Conservation (phyloP, 306 rosid genomes). For the Ziziphus jujuba region DNA sequence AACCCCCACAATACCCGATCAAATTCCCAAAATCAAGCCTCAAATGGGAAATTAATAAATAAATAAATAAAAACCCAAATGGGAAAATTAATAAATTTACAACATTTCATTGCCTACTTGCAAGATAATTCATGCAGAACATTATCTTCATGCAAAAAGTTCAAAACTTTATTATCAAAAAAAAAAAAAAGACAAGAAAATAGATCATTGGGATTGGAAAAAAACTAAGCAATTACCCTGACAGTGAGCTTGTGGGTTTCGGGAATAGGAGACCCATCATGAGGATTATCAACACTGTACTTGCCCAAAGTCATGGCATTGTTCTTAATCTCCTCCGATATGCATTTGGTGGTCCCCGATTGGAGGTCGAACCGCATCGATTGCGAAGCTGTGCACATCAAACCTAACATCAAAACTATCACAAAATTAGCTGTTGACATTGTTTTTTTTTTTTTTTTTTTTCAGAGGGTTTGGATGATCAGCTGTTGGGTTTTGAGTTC, state of each 20-base stretch:
- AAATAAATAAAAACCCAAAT: conserved; percentile 8
- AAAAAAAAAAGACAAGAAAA: background rate
- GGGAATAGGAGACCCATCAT: conserved; percentile 52
- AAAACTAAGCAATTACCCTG: conserved; percentile 44
- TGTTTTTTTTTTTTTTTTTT: background rate
- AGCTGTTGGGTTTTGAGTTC: conserved; percentile 5
- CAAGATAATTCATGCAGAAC: background rate
- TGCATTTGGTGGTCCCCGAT: conserved; percentile 69
- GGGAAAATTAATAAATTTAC: background rate
- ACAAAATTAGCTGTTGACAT: conserved; percentile 36
- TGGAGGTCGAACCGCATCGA: conserved; percentile 70
- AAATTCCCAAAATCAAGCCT: conserved; percentile 25
- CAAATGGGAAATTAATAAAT: conserved; percentile 7
- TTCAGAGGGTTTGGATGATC: too few species aligned
- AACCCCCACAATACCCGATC: conserved; percentile 34
- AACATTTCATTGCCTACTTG: background rate
- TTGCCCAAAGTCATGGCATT: conserved; percentile 73
- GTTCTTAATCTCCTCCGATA: conserved; percentile 68
- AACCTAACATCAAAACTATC: conserved; percentile 30
- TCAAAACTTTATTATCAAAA: background rate
- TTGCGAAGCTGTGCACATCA: conserved; percentile 27
- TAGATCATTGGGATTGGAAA: background rate
- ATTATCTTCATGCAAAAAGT: background rate
- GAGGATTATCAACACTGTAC: conserved; percentile 54
- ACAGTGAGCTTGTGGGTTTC: conserved; percentile 61